Conservation (phyloP, 2,329 filamentous ascomycete genomes). For the Ophiostoma fasciatum region DNA sequence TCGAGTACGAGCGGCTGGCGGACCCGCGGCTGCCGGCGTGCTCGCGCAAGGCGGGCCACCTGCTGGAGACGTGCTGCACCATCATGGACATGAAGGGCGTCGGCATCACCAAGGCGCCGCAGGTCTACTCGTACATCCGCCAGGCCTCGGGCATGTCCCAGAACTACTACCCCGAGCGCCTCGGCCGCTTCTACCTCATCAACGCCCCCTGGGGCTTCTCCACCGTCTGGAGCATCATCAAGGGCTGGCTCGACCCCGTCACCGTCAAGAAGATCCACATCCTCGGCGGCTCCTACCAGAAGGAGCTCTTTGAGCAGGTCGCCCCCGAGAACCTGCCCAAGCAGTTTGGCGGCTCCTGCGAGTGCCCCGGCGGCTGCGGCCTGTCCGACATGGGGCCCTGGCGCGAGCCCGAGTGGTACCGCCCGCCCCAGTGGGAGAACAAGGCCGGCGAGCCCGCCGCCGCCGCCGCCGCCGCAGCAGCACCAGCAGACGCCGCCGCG, state of each 20-base stretch:
- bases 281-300: slow-evolving; percentile 66
- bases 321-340: slow-evolving; percentile 81
- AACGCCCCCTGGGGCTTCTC: slow-evolving; percentile 96
- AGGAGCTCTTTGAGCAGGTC: slow-evolving; percentile 71
- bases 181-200: slow-evolving; percentile 94
- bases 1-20: slow-evolving; percentile 92
- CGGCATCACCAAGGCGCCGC: slow-evolving; percentile 62
- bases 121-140: slow-evolving; percentile 78
- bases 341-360: slow-evolving; percentile 69
- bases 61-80: slow-evolving; percentile 95
- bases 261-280: slow-evolving; percentile 95
- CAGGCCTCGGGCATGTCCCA: slow-evolving; percentile 81
- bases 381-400: slow-evolving; percentile 86
- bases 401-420: slow-evolving; percentile 55
- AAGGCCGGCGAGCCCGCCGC: slow-evolving; percentile 23
- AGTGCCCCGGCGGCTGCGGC: slow-evolving; percentile 69
- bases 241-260: slow-evolving; percentile 90
- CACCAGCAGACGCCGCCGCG: slow-evolving; percentile 12
- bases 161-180: slow-evolving; percentile 97
- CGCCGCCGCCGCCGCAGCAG: slow-evolving; percentile 18
- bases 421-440: slow-evolving; percentile 49
- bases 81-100: slow-evolving; percentile 98
- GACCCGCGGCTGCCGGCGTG: slow-evolving; percentile 90
- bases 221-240: slow-evolving; percentile 70
- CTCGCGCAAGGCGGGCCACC: slow-evolving; percentile 75